These are phyloP conservation scores for Cryptococcus amylolentus DNA, from an alignment of 1,284 basidiomycete species.

Conservation along the genomic window DNA sequence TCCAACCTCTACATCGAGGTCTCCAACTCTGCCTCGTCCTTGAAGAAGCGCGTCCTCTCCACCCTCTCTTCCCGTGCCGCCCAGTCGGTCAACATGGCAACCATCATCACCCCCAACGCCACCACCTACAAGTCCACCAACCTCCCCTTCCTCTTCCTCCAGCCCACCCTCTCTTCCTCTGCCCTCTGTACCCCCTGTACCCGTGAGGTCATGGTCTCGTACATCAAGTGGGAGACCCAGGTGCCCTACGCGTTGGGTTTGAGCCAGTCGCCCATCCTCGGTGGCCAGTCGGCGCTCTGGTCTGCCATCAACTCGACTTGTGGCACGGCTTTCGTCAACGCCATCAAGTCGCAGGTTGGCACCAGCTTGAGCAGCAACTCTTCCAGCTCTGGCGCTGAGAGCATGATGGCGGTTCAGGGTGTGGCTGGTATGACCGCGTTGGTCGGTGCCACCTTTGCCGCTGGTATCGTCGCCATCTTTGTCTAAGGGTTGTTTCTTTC, in stretches of 20 bases:
- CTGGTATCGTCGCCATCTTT: constrained; percentile 26
- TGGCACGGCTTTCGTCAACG: constrained; percentile 44
- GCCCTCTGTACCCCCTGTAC: constrained; percentile 77
- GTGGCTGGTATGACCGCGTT: constrained; percentile 11
- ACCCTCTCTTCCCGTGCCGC: constrained; percentile 28
- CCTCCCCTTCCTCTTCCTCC: constrained; percentile 75
- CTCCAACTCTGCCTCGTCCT: constrained; percentile 20
- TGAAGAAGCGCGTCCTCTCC: constrained; percentile 28
- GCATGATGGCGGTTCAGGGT: constrained; percentile 13
- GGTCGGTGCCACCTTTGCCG: constrained; percentile 21
- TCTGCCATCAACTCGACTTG: constrained; percentile 56
- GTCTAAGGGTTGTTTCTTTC: neutral
- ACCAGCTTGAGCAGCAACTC: constrained; percentile 20
- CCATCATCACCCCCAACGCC: constrained; percentile 60
- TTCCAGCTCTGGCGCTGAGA: constrained; percentile 23
- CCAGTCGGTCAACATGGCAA: constrained; percentile 22
- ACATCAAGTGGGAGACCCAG: constrained; percentile 68
- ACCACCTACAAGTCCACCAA: constrained; percentile 63
- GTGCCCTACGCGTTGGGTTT: constrained; percentile 72
- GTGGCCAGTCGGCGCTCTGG: constrained; percentile 66
- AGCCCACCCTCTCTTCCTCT: constrained; percentile 53
- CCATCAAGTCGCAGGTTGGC: constrained; percentile 44
- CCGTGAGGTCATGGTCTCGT: constrained; percentile 66
- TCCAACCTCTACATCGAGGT: constrained; percentile 41
- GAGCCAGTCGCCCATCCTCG: constrained; percentile 60